Evolutionary conservation across 2,329 filamentous ascomycete genomes (phyloP).

Genomic region (Pseudocercospora cruenta): DNA sequence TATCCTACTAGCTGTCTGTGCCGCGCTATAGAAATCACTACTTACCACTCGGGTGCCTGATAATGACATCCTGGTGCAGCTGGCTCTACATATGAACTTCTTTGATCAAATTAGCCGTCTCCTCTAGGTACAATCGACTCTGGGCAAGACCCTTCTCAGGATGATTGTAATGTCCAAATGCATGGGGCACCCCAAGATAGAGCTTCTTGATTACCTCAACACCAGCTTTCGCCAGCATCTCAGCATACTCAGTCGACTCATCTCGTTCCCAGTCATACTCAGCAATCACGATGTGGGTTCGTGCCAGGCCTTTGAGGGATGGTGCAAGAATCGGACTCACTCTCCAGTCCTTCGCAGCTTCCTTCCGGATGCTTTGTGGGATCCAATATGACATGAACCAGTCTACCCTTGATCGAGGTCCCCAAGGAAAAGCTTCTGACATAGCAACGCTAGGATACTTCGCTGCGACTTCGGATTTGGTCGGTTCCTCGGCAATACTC

Average conservation of each 20-base stretch:
- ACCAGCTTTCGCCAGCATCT: background rate
- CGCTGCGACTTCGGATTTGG: background rate
- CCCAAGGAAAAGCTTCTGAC: background rate
- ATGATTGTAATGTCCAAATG: background rate
- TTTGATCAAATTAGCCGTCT: background rate
- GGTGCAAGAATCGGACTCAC: background rate
- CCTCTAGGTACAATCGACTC: background rate
- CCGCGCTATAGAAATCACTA: too few relatives aligned
- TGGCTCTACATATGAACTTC: background rate
- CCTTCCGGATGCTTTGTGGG: background rate
- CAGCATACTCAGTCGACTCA: background rate
- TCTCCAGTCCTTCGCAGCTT: background rate
- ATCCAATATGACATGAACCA: background rate
- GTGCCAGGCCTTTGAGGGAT: background rate
- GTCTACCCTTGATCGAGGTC: background rate
- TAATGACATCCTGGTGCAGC: background rate
- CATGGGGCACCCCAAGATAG: background rate
- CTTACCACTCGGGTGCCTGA: background rate
- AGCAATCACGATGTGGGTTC: background rate
- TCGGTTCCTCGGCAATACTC: background rate
- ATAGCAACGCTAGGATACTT: background rate
- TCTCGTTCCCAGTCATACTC: background rate
- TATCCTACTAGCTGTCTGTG: too few relatives aligned
- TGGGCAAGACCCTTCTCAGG: background rate
- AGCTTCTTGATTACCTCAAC: background rate